Evolutionary conservation across 1,139 yeast genomes (phyloP), one percentile per base, ranked within the genome.

Genomic region (Kluyveromyces sp.): DNA sequence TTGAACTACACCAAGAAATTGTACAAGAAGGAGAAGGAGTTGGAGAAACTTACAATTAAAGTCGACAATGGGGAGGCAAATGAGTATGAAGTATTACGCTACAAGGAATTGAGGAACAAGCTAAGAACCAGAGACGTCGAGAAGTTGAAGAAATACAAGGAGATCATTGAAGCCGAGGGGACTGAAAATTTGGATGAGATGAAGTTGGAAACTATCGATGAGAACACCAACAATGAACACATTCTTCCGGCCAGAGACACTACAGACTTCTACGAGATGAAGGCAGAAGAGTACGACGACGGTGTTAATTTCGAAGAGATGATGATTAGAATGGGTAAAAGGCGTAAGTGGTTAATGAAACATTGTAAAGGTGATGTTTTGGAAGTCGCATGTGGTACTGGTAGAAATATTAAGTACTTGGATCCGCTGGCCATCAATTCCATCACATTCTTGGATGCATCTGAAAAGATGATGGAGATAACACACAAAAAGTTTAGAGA

Each of bases 351-450:
- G 86, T 69, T 88, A 42, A 84, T 86, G 88, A 76, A 74, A 42
- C 84, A 87, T 51, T 76, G 85, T 44, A 67, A 71, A 50, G 97
- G 97, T 30, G 96, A 89, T 61, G 97, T 89, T 1, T 70, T 92
- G 50, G 98, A 94, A 66, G 92, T 90, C 21, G 84, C 97, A 0
- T 87, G 96, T 61, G 98, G 98, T 47, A 92, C 98, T 0, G 98
- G 98, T 3, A 76, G 98, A 64, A 92, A 92, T 61, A 75, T 90
- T 50, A 81, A 84, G 42, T 89, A 83, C 62, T 69, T 89, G 54
- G 73, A 81, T 47, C 77, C 83, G 28, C 73, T 75, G 2, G 63
- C 70, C 28, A 70, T 90, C 39, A 73, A 75, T 39, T 83, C 96
- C 0, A 75, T 87, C 35, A 92, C 97, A 0, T 88, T 86, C 58